phyloP scores from a whole-genome alignment of 805 yeast genomes.

The Torulaspora microellipsoides region DNA sequence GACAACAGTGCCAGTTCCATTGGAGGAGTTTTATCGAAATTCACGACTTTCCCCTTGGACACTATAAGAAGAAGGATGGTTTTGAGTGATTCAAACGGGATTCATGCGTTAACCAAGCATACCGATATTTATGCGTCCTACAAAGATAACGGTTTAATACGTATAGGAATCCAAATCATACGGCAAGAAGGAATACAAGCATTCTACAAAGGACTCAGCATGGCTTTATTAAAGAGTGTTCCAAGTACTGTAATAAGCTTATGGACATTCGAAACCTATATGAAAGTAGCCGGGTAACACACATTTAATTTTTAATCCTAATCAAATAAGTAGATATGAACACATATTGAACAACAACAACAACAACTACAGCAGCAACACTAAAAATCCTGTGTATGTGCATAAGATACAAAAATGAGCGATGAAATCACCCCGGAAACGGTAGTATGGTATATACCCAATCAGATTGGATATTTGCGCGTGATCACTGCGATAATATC shows the following conservation, averaged over 20 bases:
- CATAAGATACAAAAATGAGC: neutral
- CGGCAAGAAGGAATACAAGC: slow-evolving; percentile 59
- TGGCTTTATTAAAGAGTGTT: slow-evolving; percentile 71
- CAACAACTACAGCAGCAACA: neutral
- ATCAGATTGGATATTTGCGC: slow-evolving; percentile 84
- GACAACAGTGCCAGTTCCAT: slow-evolving; percentile 60
- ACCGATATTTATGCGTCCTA: slow-evolving; percentile 19
- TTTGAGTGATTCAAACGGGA: slow-evolving; percentile 37
- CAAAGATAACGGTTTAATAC: slow-evolving; percentile 24
- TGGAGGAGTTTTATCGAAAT: slow-evolving; percentile 76
- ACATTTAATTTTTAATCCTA: slow-evolving; percentile 12
- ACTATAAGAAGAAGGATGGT: slow-evolving; percentile 75
- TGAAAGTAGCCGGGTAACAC: slow-evolving; percentile 6
- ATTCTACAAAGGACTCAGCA: slow-evolving; percentile 67
- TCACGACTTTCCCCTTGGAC: slow-evolving; percentile 79
- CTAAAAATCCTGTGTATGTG: no score
- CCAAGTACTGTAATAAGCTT: slow-evolving; percentile 70
- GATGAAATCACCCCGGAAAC: slow-evolving; percentile 41
- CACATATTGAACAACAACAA: neutral
- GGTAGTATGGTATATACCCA: slow-evolving; percentile 80
- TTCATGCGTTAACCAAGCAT: slow-evolving; percentile 20
- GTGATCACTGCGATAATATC: slow-evolving; percentile 79
- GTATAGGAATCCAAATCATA: slow-evolving; percentile 39
- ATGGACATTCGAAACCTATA: slow-evolving; percentile 51
- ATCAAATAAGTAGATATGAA: neutral